A percentile compares a stretch with the other conserved stretches of the same genome.
phyloP scores from a whole-genome alignment of 306 rosid genomes.

The Arachis stenosperma region DNA sequence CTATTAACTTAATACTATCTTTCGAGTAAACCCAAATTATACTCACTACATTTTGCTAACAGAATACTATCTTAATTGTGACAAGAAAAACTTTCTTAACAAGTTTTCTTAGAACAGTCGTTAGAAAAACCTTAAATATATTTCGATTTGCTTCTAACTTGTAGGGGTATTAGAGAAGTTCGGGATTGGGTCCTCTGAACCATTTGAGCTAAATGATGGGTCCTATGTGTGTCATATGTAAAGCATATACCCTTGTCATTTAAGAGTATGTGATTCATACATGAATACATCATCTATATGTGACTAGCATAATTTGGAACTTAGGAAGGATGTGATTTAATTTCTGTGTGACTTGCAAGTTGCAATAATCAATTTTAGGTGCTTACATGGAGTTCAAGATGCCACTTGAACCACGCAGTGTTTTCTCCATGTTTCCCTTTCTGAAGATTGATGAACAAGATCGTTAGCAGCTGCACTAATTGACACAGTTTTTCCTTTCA shows the following conservation, averaged over 20 bases:
- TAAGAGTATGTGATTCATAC: background rate
- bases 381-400: background rate
- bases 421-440: slow-evolving; percentile 2
- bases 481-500: background rate
- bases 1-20: no score
- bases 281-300: background rate
- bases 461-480: background rate
- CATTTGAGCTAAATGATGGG: slow-evolving; percentile 5
- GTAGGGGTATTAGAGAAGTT: background rate
- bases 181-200: background rate
- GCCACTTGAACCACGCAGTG: background rate
- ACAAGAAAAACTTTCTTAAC: no score
- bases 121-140: background rate
- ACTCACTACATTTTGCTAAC: no score
- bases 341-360: slow-evolving; percentile 15
- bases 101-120: no score
- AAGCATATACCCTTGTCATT: slow-evolving; percentile 1
- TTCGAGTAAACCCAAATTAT: no score
- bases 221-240: slow-evolving; percentile 5
- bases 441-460: slow-evolving; percentile 2
- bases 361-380: background rate
- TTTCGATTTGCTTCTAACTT: background rate
- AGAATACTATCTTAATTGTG: no score
- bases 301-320: slow-evolving; percentile 1
- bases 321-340: slow-evolving; percentile 1